Base-by-base conservation (phyloP, 176 grass and related monocot genomes). In the Pontederia paniculata region DNA sequence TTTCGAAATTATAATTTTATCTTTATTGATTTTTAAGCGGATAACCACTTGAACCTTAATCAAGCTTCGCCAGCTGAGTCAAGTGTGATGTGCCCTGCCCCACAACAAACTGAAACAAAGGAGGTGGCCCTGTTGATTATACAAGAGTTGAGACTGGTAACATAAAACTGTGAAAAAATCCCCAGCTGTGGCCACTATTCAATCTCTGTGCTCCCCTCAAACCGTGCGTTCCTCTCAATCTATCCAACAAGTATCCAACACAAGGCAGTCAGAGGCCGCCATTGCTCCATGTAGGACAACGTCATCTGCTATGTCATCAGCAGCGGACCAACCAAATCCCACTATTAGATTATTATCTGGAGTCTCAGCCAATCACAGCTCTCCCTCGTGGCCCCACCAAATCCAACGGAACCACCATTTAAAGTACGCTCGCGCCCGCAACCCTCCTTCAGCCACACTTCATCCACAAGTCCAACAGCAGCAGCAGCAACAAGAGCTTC, bases 341-440 rank as follows among this genome's bases (percentile, higher is more conserved):
- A 17, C 48, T 58, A 75, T 88, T 54, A 84, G 86, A 97, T 97
- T 74, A 45, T 69, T 47, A 21, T 37, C 53, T 63, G 49, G 56
- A 22, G 8, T 9, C 63, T 1, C 65, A 49, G 21, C 93, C 86
- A 91, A 91, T 91, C 69, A 75, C 18, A 75, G 72, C 56, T 53
- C 21, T 73, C 72, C 74, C 59, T 43, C 43, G 17, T 69, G 69
- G 77, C 59, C 82, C 83, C 77, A 88, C 91, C 70, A 28, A 77
- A 91, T 97, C 83, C 69, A 67, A 60, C 56, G 16, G 49, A 22
- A 70, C 86, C 69, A 45, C 83, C 93, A 82, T 97, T 90, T 88
- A 90, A 77, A 37, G 28, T 37, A 2, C 1, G 5, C 3, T 67
- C 67, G 73, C 77, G 21, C 42, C 49, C 60, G 41, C 21, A 54